Percentiles rank a stretch among this genome's conserved stretches.
Conservation (phyloP, 169 alveolate species). For the Fabrea salina region DNA sequence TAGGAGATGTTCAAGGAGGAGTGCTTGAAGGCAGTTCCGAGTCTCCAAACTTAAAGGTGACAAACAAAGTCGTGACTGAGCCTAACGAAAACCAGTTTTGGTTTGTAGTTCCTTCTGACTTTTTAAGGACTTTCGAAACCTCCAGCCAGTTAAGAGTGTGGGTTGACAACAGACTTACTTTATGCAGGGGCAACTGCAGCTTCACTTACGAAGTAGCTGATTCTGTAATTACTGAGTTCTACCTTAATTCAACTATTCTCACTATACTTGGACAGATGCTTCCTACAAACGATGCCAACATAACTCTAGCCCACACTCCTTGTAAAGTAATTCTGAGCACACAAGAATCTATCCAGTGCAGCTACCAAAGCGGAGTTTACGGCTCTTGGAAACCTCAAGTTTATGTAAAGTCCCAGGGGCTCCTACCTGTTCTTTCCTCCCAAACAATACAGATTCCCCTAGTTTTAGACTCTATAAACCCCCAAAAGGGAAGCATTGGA, state of each 20-base stretch:
- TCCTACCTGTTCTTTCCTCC: neutral
- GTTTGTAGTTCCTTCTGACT: constrained; percentile 15
- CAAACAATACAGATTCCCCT: neutral
- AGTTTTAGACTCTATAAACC: neutral
- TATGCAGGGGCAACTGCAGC: constrained; percentile 17
- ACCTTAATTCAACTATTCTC: too few species aligned
- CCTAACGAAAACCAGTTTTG: neutral
- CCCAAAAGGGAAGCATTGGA: neutral
- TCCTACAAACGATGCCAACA: neutral
- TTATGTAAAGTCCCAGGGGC: neutral
- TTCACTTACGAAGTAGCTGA: neutral
- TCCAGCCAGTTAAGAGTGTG: neutral
- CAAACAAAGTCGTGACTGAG: neutral
- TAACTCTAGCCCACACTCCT: neutral
- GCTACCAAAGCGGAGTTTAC: neutral
- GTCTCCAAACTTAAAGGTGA: neutral
- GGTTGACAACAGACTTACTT: neutral
- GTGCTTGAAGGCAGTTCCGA: constrained; percentile 1
- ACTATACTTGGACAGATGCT: neutral
- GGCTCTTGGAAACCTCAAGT: neutral
- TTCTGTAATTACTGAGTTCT: neutral
- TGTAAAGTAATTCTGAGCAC: neutral
- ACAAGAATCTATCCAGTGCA: neutral
- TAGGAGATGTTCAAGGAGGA: too few species aligned
- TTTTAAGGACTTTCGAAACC: neutral